Evolutionary conservation across 2,329 filamentous ascomycete genomes (phyloP).

Genomic region (Aureobasidium lini): DNA sequence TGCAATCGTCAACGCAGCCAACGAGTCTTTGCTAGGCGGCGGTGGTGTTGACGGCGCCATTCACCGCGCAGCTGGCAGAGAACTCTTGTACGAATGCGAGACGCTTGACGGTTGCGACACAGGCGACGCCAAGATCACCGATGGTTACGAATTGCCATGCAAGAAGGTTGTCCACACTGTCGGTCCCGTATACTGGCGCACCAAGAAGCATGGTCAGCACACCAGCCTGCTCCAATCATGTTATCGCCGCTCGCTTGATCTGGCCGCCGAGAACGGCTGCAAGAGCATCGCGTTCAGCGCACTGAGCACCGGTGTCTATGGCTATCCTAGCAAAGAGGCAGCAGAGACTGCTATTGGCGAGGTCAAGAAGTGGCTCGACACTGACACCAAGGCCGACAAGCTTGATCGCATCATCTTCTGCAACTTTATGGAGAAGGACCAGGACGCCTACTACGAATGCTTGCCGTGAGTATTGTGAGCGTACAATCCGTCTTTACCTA

Average conservation of each 20-base stretch:
- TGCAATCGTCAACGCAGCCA: conserved; percentile 91
- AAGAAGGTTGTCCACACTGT: conserved; percentile 83
- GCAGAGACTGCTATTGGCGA: conserved; percentile 62
- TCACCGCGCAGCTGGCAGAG: conserved; percentile 68
- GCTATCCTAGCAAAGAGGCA: conserved; percentile 69
- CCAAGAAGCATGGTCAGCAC: conserved; percentile 32
- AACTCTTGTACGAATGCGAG: conserved; percentile 63
- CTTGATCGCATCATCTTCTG: conserved; percentile 77
- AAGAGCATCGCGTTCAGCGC: conserved; percentile 73
- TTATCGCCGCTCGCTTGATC: conserved; percentile 63
- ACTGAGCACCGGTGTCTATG: conserved; percentile 84
- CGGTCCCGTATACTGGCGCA: conserved; percentile 63
- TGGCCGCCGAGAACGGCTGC: conserved; percentile 62
- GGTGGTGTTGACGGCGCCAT: conserved; percentile 78
- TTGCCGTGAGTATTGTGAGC: conserved; percentile 63
- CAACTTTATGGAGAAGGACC: conserved; percentile 72
- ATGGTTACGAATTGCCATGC: conserved; percentile 67
- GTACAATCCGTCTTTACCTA: background rate
- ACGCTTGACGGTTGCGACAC: conserved; percentile 65
- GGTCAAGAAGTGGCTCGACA: conserved; percentile 49
- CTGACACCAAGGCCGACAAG: conserved; percentile 29
- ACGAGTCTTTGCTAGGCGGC: conserved; percentile 68
- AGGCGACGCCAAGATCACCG: conserved; percentile 75
- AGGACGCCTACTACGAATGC: conserved; percentile 59
- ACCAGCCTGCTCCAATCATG: conserved; percentile 48